Conservation (phyloP, 1,284 basidiomycete genomes). For the Clitocybe nebularis region DNA sequence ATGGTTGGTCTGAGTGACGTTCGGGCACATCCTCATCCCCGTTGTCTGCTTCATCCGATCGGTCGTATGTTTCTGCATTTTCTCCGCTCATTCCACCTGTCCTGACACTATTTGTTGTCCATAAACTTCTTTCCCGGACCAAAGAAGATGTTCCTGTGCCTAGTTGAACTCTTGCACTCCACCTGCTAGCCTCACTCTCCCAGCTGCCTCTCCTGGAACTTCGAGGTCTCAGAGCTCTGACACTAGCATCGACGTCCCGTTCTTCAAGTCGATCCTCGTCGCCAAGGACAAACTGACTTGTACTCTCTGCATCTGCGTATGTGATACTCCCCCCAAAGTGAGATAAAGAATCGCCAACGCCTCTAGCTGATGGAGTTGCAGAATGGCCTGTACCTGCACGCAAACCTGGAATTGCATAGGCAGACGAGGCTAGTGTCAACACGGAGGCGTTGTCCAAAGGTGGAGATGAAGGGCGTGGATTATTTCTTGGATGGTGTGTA, state of each 20-base stretch:
- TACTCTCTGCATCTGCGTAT: constrained; percentile 58
- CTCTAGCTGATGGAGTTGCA: constrained; percentile 46
- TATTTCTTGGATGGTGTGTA: constrained; percentile 89
- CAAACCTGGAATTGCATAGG: constrained; percentile 68
- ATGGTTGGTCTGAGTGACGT: background rate
- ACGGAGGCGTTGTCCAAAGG: constrained; percentile 91
- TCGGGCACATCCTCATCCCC: constrained; percentile 6
- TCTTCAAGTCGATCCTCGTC: constrained; percentile 62
- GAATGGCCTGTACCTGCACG: constrained; percentile 38
- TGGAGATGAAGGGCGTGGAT: constrained; percentile 86
- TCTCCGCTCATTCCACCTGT: constrained; percentile 47
- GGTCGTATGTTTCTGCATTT: constrained; percentile 30
- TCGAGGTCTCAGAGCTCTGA: constrained; percentile 72
- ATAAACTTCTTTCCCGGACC: constrained; percentile 48
- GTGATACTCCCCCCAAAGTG: constrained; percentile 56
- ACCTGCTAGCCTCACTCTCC: constrained; percentile 79
- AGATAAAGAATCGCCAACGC: constrained; percentile 62
- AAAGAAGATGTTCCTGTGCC: constrained; percentile 43
- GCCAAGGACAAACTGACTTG: constrained; percentile 59
- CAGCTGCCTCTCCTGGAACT: constrained; percentile 80
- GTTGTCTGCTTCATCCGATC: constrained; percentile 14
- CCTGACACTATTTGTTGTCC: constrained; percentile 54
- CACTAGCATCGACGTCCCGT: constrained; percentile 72
- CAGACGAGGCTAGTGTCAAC: constrained; percentile 89
- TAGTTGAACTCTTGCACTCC: constrained; percentile 67